Evolutionary conservation across 2,329 filamentous ascomycete species (phyloP), one percentile per base, ranked within the genome.

Genomic region (Knufia petricola): DNA sequence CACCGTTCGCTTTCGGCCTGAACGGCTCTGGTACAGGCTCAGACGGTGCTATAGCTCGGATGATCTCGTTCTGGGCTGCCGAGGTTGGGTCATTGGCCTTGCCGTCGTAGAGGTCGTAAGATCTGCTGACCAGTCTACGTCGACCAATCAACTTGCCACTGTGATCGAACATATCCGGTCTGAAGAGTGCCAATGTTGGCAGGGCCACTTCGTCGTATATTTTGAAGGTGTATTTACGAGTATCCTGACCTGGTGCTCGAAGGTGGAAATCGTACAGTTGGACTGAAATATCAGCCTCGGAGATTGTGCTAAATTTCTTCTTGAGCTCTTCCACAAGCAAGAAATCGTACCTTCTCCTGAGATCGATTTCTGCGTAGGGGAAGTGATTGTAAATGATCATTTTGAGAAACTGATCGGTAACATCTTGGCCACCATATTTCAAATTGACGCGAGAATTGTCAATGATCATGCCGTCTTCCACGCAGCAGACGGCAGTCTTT

Each of bases 371-470:
- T 41, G 84, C 78, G 64, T 98, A 98, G 3, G 94, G 90, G 59
- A 98, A 95, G 60, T 92, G 85, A 64, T 95, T 89, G 66, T 85
- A 88, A 2, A 98, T 78, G 84, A 96, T 88, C 90, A 96, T 96
- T 69, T 92, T 95, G 64, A 95, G 77, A 60, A 98, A 95, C 0
- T 87, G 85, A 59, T 95, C 87, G 0, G 92, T 96, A 31, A 96
- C 85, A 65, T 98, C 92, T 59, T 78, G 82, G 1, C 92, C 92
- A 44, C 92, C 92, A 60, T 84, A 94, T 65, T 98, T 96, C 55
- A 98, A 71, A 64, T 96, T 96, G 63, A 98, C 79, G 13, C 92
- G 81, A 13, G 92, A 98, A 62, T 95, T 90, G 55, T 96, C 92
- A 21, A 95, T 78, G 61, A 87, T 88, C 67, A 98, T 84, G 1